Evolutionary conservation across 2,329 filamentous ascomycete species (phyloP), one percentile per base, ranked within the genome.

Genomic region (Hypoxylon sp.): DNA sequence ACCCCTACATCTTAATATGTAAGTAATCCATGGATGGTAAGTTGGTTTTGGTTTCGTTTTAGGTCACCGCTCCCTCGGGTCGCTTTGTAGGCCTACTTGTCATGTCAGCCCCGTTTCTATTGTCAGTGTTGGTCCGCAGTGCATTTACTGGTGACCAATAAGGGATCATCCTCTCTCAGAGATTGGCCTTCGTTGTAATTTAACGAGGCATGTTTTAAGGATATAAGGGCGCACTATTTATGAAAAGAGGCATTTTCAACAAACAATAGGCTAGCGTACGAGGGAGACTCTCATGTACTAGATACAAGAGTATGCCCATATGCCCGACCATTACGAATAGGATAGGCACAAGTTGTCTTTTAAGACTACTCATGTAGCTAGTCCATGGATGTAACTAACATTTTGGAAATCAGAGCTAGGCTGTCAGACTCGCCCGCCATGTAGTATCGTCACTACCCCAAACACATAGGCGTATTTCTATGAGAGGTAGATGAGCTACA

Each of bases 41-140:
- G 43, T 43, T 56, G 32, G 21, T 25, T 55, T 48, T 48, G 36
- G 25, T 63, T 48, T 67, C 51, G 56, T 25, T 17, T 58, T 65
- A 14, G 45, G 21, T 14, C 56, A 61, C 67, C 67, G 51, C 34
- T 32, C 38, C 53, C 32, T 41, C 60, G 67, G 63, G 67, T 61
- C 51, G 32, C 34, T 55, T 67, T 28, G 50, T 56, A 60, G 53
- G 51, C 25, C 34, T 30, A 41, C 36, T 23, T 28, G 50, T 56
- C 51, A 52, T 63, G 49, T 58, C 46, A 61, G 62, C 63, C 68
- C 62, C 65, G 36, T 68, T 68, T 63, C 34, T 55, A 30, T 51
- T 63, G 61, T 60, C 23, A 49, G 41, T 65, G 68, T 70, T 70
- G 68, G 68, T 68, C 43, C 43, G 50, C 50, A 17, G 19, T 62